These are phyloP conservation scores for Magnusiomyces paraingens DNA, from an alignment of 1,139 yeast genomes.

Conservation along the genomic window DNA sequence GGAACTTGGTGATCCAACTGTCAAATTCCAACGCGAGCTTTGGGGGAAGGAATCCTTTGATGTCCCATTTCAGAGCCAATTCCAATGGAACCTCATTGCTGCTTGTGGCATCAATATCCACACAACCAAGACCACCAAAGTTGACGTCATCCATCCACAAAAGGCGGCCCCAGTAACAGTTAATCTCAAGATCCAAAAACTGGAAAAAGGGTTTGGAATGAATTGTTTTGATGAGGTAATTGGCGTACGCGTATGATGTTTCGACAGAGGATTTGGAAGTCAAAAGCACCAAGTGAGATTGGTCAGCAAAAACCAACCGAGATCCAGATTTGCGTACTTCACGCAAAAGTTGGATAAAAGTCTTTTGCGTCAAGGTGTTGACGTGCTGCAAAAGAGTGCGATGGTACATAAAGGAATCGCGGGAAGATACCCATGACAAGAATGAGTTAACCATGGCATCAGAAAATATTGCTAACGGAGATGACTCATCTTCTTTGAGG, in stretches of 20 bases:
- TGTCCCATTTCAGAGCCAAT: slow-evolving; percentile 73
- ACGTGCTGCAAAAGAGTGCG: slow-evolving; percentile 78
- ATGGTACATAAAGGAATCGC: slow-evolving; percentile 68
- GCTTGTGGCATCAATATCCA: slow-evolving; percentile 28
- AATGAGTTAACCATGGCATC: slow-evolving; percentile 80
- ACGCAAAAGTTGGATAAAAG: slow-evolving; percentile 70
- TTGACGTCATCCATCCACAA: slow-evolving; percentile 94
- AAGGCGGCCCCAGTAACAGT: slow-evolving; percentile 81
- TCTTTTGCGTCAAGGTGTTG: slow-evolving; percentile 78
- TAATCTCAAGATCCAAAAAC: slow-evolving; percentile 67
- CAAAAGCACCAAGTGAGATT: slow-evolving; percentile 64
- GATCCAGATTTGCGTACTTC: slow-evolving; percentile 80
- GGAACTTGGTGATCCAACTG: slow-evolving; percentile 74
- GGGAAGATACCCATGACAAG: slow-evolving; percentile 81
- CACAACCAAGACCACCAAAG: slow-evolving; percentile 76
- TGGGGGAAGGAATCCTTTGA: slow-evolving; percentile 65
- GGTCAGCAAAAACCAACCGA: slow-evolving; percentile 69
- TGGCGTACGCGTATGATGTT: slow-evolving; percentile 90
- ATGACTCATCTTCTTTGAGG: slow-evolving; percentile 55
- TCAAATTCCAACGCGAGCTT: slow-evolving; percentile 77
- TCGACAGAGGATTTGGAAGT: slow-evolving; percentile 77
- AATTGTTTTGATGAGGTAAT: slow-evolving; percentile 71
- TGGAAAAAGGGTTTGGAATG: slow-evolving; percentile 77
- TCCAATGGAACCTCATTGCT: slow-evolving; percentile 44
- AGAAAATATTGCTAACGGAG: slow-evolving; percentile 28